Base-by-base conservation (phyloP, 2,329 filamentous ascomycete species). In the Colletotrichum truncatum region DNA sequence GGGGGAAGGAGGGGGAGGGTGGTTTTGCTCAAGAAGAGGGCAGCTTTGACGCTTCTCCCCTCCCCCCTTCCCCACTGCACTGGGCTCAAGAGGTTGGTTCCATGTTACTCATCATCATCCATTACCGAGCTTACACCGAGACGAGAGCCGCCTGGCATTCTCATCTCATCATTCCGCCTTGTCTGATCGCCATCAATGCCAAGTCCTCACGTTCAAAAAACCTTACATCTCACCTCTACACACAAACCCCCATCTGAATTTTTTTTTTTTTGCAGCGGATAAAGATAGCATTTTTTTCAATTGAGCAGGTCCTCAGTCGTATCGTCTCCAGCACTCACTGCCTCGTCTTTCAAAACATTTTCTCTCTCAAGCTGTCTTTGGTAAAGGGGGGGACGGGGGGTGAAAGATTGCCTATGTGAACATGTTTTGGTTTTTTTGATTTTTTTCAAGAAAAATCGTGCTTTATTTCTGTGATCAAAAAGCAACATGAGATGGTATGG, bases 401-500 rank as follows among this genome's bases (percentile, higher is more conserved):
- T 16, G 14, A 26, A n/a, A 10, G 48, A 9, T 49, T 16, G 5
- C 45, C 14, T 10, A 12, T 30, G 45, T 49, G 59, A 63, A 63
- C n/a, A 51, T 58, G 16, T n/a, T n/a, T n/a, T n/a, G n/a, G n/a
- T n/a, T n/a, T n/a, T n/a, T n/a, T 46, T 54, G 16, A 43, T 23
- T 63, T 39, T 34, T 23, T n/a, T n/a, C n/a, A n/a, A 46, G 38
- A 46, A 39, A 28, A 56, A 55, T 63, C 63, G 49, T 56, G 57
- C 63, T 56, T 66, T 45, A 66, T 63, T 66, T 6, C 32, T 36
- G 6, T 18, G 41, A 26, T 48, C 28, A 57, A 38, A 26, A 18
- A 41, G 36, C 38, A 55, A 14, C n/a, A 38, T 34, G 28, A 57
- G 38, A 48, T 32, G 18, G 28, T 25, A 23, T 11, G 12, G 16